Conservation (phyloP, 805 yeast species). For the Candida koratica region DNA sequence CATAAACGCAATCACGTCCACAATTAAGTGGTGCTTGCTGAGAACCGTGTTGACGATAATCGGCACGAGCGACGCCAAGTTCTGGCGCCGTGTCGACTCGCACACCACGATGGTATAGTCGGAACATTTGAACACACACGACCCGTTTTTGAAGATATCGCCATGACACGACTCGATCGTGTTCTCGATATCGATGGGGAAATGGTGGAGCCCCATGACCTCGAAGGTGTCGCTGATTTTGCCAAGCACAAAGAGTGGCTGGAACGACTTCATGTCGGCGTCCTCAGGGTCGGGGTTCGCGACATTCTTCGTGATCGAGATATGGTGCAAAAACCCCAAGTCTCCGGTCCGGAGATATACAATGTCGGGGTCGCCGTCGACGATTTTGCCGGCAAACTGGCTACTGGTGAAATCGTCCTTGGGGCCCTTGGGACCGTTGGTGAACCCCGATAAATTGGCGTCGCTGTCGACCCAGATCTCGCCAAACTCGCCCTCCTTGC, state of each 20-base stretch:
- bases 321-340: conserved; percentile 83
- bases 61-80: conserved; percentile 74
- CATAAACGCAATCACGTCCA: conserved; percentile 82
- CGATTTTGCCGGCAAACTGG: conserved; percentile 62
- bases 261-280: conserved; percentile 43
- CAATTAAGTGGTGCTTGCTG: conserved; percentile 72
- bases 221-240: conserved; percentile 84
- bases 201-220: conserved; percentile 84
- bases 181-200: conserved; percentile 75
- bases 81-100: conserved; percentile 50
- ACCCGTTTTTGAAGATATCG: conserved; percentile 53
- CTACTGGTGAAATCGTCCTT: conserved; percentile 46
- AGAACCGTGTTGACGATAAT: conserved; percentile 74
- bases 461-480: conserved; percentile 96
- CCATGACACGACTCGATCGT: conserved; percentile 46
- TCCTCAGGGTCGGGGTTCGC: conserved; percentile 12
- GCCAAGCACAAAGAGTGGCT: conserved; percentile 81
- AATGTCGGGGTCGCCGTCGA: conserved; percentile 53
- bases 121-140: conserved; percentile 76
- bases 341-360: conserved; percentile 88
- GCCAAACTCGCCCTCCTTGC: conserved; percentile 89
- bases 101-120: conserved; percentile 74
- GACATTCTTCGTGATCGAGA: conserved; percentile 43
- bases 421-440: conserved; percentile 49
- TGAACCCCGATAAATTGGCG: conserved; percentile 65